Evolutionary conservation across 2,329 filamentous ascomycete genomes (phyloP).

Genomic region (Fusarium beomiforme): DNA sequence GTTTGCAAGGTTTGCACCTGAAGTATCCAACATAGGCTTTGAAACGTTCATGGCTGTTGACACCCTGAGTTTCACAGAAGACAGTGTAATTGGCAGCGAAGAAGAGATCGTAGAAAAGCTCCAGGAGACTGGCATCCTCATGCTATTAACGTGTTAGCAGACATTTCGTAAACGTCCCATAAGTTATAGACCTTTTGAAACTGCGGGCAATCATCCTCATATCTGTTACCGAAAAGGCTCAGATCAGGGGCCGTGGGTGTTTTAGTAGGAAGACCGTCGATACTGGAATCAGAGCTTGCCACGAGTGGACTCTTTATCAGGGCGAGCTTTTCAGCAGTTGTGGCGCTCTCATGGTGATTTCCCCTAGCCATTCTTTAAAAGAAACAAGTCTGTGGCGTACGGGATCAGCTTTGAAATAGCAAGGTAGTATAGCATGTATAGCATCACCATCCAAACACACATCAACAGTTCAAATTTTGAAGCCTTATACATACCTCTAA

Average conservation of each 20-base stretch:
- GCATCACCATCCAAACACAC: too few relatives aligned
- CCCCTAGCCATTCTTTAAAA: slow-evolving; percentile 30
- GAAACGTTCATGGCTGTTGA: slow-evolving; percentile 47
- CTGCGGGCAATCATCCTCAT: slow-evolving; percentile 34
- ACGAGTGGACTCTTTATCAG: slow-evolving; percentile 48
- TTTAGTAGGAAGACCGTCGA: slow-evolving; percentile 1
- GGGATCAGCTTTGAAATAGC: not conserved
- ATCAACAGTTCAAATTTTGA: not conserved
- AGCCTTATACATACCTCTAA: not conserved
- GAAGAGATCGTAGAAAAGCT: slow-evolving; percentile 53
- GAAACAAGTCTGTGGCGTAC: not conserved
- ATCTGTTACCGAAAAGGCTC: slow-evolving; percentile 41
- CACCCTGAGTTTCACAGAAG: slow-evolving; percentile 54
- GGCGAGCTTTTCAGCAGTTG: slow-evolving; percentile 42
- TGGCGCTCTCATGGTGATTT: not conserved
- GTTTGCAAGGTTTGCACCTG: slow-evolving; percentile 29
- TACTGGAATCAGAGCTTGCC: slow-evolving; percentile 20
- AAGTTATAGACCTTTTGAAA: slow-evolving; percentile 39
- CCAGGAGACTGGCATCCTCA: slow-evolving; percentile 50
- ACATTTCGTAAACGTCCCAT: not conserved
- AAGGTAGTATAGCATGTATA: not conserved
- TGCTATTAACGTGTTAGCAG: slow-evolving; percentile 36
- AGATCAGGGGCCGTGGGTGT: slow-evolving; percentile 23
- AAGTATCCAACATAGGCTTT: slow-evolving; percentile 52
- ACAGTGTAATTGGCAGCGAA: slow-evolving; percentile 71